Base-by-base conservation (phyloP, 805 yeast genomes). In the Ogataea neopini region DNA sequence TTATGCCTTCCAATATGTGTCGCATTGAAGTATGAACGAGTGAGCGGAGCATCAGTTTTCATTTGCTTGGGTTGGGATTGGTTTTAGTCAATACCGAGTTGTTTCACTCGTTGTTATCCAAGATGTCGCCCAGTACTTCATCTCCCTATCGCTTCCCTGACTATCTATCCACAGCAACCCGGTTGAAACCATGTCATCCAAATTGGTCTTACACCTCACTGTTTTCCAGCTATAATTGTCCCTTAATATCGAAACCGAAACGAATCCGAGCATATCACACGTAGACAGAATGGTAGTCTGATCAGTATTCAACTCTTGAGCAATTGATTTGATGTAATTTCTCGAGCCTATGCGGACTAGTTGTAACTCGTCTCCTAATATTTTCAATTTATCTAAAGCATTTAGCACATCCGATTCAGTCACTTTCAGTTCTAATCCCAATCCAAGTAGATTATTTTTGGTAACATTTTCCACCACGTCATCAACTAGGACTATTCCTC, bases 1-100 rank as follows among this genome's bases (percentile, higher is more conserved):
- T 44, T 94, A 83, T 67, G 95, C 88, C 3, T 94, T 94, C 72
- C 97, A 94, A 67, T 92, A 92, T 64, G 83, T 92, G 26, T 91
- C 97, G 0, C 98, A 92, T 67, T 76, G 49, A 49, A n/a, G 6
- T 6, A 26, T 18, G 19, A 8, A 22, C 25, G 25, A 22, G 25
- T 8, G 25, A 22, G 8, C 25, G 25, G 8, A 22, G 25, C 5
- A 8, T n/a, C n/a, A n/a, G n/a, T n/a, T n/a, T n/a, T n/a, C n/a
- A n/a, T n/a, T n/a, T n/a, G n/a, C n/a, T n/a, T n/a, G n/a, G n/a
- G n/a, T n/a, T n/a, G n/a, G n/a, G n/a, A n/a, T n/a, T n/a, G n/a
- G n/a, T n/a, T n/a, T n/a, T n/a, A n/a, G n/a, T n/a, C n/a, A n/a
- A n/a, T n/a, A n/a, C n/a, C n/a, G n/a, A n/a, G 25, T 22, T 8